Base-by-base conservation (phyloP, 352 stramenopile species). In the Phytophthora pinifolia region DNA sequence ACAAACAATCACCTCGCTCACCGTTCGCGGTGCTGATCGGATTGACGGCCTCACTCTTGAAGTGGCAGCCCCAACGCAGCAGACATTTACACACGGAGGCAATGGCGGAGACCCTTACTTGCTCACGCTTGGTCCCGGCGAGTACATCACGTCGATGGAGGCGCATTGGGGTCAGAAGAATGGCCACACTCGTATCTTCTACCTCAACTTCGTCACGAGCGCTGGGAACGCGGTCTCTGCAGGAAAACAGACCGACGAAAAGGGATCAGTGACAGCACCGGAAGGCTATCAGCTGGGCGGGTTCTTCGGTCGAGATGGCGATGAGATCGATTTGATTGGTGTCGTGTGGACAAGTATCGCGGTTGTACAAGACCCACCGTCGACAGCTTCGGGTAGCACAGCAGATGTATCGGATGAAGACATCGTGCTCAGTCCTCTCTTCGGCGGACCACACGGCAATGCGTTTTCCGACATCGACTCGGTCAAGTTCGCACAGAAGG, bases 251-350 rank as follows among this genome's bases (percentile, higher is more conserved):
- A 55, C 47, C 6, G 47, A 55, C 17, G 37, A 44, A 4, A 46
- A 36, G 15, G 47, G 25, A 5, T 38, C 35, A 12, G 25, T 45
- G 8, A 55, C 35, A 4, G 47, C 47, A 15, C 47, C 47, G 6
- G 35, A 38, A 20, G 47, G 47, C 10, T 55, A 46, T 30, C 47
- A 55, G 13, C 13, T 55, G 2, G 35, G 34, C 9, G 47, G 47
- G 12, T 55, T 55, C 20, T 55, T 46, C 29, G 47, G 47, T 46
- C 47, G 47, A 12, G 47, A 46, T 10, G 47, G 47, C 9, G 47
- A 55, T 14, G 47, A 55, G 25, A 55, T 55, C n/a, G 47, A 55
- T 32, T 15, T 55, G 9, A 22, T 55, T 14, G 47, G 47, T 10
- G 47, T 45, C 6, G 17, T 55, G 10, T 55, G 47, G 47, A 45